Evolutionary conservation across 306 rosid genomes (phyloP).

Genomic region (Senna siamea): DNA sequence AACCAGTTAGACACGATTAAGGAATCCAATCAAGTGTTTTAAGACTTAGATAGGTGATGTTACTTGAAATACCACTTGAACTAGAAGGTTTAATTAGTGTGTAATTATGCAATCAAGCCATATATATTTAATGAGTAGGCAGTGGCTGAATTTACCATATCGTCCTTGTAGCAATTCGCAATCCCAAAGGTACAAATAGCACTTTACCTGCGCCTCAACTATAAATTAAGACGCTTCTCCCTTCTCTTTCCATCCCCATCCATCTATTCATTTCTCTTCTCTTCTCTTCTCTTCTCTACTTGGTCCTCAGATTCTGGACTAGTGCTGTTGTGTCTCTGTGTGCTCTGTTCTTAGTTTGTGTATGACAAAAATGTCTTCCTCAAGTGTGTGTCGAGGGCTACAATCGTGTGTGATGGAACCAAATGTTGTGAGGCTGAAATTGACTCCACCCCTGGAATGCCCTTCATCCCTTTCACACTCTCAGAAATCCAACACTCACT

Average conservation of each 20-base stretch:
- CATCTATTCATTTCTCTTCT: conserved; percentile 17
- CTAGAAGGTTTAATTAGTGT: not conserved
- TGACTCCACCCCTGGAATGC: no score
- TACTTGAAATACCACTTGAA: not conserved
- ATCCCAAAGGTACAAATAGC: no score
- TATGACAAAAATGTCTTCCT: conserved; percentile 42
- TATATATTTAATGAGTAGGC: no score
- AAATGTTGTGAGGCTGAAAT: conserved; percentile 43
- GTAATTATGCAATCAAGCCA: not conserved
- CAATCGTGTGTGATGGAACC: conserved; percentile 55
- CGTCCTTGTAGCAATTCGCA: no score
- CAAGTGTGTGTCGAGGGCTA: conserved; percentile 53
- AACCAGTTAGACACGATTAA: not conserved
- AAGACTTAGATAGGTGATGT: not conserved
- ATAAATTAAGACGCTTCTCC: conserved; percentile 49
- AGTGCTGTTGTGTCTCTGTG: no score
- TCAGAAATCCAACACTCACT: not conserved
- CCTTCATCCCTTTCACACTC: no score
- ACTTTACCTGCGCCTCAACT: conserved; percentile 40
- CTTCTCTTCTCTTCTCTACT: not conserved
- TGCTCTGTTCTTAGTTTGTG: no score
- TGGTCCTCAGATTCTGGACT: no score
- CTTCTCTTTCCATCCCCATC: not conserved
- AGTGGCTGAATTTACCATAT: not conserved
- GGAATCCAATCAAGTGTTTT: not conserved